Base-by-base conservation (phyloP, 108 stramenopile genomes). In the Cyclotella kingstonii region DNA sequence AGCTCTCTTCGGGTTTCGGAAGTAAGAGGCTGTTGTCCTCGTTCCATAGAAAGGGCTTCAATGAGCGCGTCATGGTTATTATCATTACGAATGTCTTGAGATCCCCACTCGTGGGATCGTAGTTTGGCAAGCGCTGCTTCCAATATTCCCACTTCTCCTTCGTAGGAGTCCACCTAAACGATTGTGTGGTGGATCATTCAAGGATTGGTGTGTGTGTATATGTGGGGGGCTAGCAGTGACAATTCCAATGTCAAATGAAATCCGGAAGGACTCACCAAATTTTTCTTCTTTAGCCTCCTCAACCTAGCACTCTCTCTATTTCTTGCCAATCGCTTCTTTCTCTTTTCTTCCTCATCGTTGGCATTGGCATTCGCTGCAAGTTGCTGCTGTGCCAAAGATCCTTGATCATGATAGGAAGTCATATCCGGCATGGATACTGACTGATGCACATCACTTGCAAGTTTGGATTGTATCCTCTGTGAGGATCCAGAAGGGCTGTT, bases 1-100 rank as follows among this genome's bases (percentile, higher is more conserved):
- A 87, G 56, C 55, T 79, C 65, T 5, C 66, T 46, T 15, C 93
- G 84, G 51, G 82, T 75, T 36, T 78, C 84, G 22, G 80, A 54
- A 17, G 67, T 71, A 36, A 94, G 52, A 11, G 70, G 75, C 60
- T 90, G 89, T 47, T 89, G 87, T 12, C 93, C 93, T 6, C 93
- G 78, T 50, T 94, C 93, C 93, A 94, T 94, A 22, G 81, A 79
- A 5, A 94, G 76, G 1, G 93, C 93, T 61, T 90, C 92, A 46
- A 91, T 70, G 15, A 86, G 45, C 6, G 82, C 74, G 34, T 80
- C 80, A 60, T 88, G 83, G 43, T 79, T 63, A 35, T 68, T 67
- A 12, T 25, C 65, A 21, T 67, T 71, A n/a, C n/a, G n/a, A n/a
- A n/a, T n/a, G n/a, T 40, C 45, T 7, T 58, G 51, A 14, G 47